These are phyloP conservation scores for Perkinsus chesapeaki DNA, from an alignment of 169 alveolate genomes.

Conservation along the genomic window DNA sequence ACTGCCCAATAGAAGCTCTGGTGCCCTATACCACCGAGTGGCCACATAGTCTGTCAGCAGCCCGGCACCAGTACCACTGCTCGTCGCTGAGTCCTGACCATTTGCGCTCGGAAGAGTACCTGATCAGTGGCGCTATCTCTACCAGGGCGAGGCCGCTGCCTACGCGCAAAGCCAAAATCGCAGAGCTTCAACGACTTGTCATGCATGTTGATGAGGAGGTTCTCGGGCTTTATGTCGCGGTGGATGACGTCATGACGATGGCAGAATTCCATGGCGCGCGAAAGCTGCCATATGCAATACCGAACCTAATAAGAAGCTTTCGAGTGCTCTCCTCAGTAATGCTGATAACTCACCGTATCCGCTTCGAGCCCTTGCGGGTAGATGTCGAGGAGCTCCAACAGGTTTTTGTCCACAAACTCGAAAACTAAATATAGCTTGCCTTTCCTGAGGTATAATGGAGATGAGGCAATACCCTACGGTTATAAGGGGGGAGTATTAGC, in stretches of 20 bases:
- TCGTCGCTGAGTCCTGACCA: background rate
- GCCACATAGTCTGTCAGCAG: conserved; percentile 95
- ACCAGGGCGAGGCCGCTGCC: conserved; percentile 8
- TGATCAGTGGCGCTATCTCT: background rate
- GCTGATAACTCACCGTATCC: background rate
- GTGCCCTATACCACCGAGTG: conserved; percentile 98
- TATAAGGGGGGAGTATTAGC: no score
- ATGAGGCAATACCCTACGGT: no score
- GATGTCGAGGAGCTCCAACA: conserved; percentile 76
- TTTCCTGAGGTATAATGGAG: conserved; percentile 39
- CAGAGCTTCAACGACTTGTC: conserved; percentile 77
- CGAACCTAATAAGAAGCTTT: conserved; percentile 35
- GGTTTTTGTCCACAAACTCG: conserved; percentile 78
- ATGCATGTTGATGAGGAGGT: conserved; percentile 71
- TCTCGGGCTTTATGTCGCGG: conserved; percentile 92
- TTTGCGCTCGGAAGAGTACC: background rate
- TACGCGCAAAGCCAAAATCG: conserved; percentile 94
- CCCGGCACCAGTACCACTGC: background rate
- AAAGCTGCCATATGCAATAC: conserved; percentile 69
- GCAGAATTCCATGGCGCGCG: conserved; percentile 72
- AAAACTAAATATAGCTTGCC: conserved; percentile 77
- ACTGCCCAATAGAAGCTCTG: conserved; percentile 91
- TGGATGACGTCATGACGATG: conserved; percentile 79
- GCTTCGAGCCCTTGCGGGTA: conserved; percentile 41
- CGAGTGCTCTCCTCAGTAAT: background rate